Conservation (phyloP, 768 basidiomycete genomes). For the Trametes elegans region DNA sequence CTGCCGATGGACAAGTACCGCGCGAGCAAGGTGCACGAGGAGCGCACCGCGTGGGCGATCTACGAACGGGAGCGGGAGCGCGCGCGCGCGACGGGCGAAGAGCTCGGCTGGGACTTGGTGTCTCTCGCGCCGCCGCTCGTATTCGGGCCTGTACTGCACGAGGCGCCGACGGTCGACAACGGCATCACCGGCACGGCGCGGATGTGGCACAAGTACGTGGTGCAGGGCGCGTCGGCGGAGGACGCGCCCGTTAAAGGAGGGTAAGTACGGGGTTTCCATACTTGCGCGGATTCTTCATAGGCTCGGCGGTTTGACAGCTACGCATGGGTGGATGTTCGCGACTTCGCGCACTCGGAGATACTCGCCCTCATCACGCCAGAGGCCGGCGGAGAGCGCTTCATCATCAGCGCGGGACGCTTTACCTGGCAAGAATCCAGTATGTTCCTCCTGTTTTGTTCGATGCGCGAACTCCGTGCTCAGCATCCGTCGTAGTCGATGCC, state of each 20-base stretch:
- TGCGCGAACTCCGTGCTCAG: neutral
- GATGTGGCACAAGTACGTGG: constrained; percentile 35
- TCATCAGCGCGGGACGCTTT: constrained; percentile 38
- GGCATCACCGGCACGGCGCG: constrained; percentile 39
- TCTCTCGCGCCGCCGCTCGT: constrained; percentile 37
- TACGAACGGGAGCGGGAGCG: constrained; percentile 5
- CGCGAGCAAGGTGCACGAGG: constrained; percentile 65
- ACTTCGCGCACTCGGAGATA: constrained; percentile 52
- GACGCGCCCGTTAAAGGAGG: neutral
- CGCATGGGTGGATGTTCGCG: constrained; percentile 57
- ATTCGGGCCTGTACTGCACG: constrained; percentile 41
- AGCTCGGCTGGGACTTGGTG: constrained; percentile 32
- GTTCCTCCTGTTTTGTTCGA: neutral
- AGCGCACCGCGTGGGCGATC: constrained; percentile 32
- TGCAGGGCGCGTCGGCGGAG: constrained; percentile 6
- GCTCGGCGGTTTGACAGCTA: too few relatives aligned
- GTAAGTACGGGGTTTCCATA: neutral
- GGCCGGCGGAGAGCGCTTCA: constrained; percentile 57
- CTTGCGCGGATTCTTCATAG: neutral
- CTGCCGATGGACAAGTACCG: constrained; percentile 42
- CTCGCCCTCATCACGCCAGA: constrained; percentile 47
- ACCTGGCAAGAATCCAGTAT: constrained; percentile 20
- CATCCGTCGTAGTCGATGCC: constrained; percentile 3
- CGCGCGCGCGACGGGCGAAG: constrained; percentile 23
- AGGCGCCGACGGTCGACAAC: constrained; percentile 32